Conservation (phyloP, 768 basidiomycete species). For the Brasilioporus rufonigricans region DNA sequence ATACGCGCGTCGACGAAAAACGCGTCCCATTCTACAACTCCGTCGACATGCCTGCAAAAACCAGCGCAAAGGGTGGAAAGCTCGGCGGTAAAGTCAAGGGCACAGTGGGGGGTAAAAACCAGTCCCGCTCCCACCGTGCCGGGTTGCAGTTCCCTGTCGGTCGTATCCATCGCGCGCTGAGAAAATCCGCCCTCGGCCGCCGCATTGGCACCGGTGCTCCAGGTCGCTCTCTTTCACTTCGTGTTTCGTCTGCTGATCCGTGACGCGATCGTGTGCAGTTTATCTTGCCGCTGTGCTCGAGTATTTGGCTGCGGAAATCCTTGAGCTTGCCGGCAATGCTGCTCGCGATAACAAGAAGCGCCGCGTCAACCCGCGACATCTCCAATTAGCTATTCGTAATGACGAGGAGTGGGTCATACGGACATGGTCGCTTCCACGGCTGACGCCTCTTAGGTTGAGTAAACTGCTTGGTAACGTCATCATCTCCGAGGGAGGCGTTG, state of each 20-base stretch:
- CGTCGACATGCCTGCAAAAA: slow-evolving; percentile 28
- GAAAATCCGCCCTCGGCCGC: slow-evolving; percentile 83
- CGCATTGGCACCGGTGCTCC: slow-evolving; percentile 89
- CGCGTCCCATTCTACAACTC: background rate
- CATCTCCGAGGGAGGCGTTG: slow-evolving; percentile 64
- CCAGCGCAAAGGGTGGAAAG: slow-evolving; percentile 36
- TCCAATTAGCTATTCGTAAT: slow-evolving; percentile 64
- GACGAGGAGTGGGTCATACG: slow-evolving; percentile 45
- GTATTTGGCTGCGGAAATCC: slow-evolving; percentile 61
- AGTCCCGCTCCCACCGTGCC: slow-evolving; percentile 71
- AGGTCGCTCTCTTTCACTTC: slow-evolving; percentile 41
- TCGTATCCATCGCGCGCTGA: slow-evolving; percentile 85
- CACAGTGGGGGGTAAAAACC: slow-evolving; percentile 42
- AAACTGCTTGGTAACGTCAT: slow-evolving; percentile 45
- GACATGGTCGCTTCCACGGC: background rate
- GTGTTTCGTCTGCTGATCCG: background rate
- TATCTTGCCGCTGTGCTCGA: slow-evolving; percentile 63
- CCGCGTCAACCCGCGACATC: slow-evolving; percentile 64
- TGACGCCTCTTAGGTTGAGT: slow-evolving; percentile 29
- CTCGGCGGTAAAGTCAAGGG: slow-evolving; percentile 53
- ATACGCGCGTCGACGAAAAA: slow-evolving; percentile 3
- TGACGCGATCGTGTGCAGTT: slow-evolving; percentile 34
- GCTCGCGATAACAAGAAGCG: slow-evolving; percentile 57
- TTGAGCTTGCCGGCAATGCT: slow-evolving; percentile 58
- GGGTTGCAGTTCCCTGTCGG: slow-evolving; percentile 89